A percentile compares a stretch with the other conserved stretches of the same genome.
Evolutionary conservation across 2,329 filamentous ascomycete genomes (phyloP).

Genomic region (Stachybotrys chartarum): DNA sequence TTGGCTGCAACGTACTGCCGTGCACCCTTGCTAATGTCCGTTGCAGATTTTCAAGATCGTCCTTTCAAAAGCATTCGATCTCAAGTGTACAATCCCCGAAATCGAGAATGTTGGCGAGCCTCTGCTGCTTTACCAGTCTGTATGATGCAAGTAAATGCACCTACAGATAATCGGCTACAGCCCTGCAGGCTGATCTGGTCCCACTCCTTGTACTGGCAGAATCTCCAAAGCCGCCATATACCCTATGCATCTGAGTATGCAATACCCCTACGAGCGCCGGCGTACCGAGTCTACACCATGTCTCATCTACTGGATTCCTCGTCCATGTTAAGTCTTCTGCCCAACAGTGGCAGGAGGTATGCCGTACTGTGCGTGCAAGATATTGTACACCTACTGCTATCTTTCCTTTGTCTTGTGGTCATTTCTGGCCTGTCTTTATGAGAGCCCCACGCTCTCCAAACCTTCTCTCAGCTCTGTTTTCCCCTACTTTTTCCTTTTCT

Average conservation of each 20-base stretch:
- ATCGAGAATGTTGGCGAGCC: conserved; percentile 98
- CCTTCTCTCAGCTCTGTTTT: neutral
- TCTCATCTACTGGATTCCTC: no score
- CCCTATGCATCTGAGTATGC: neutral
- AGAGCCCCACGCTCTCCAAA: neutral
- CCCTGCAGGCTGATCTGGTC: no score
- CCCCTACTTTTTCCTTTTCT: neutral
- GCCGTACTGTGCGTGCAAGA: neutral
- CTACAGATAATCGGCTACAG: neutral
- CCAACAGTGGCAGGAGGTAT: neutral
- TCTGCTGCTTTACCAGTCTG: conserved; percentile 77
- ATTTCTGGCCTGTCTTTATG: neutral
- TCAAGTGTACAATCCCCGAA: conserved; percentile 98
- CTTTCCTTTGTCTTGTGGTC: neutral
- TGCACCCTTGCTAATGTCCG: conserved; percentile 3
- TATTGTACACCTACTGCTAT: neutral
- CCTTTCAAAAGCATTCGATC: conserved; percentile 93
- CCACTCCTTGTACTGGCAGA: neutral
- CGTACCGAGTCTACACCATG: neutral
- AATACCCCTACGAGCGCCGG: neutral
- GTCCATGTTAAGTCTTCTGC: no score
- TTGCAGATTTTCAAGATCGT: conserved; percentile 98
- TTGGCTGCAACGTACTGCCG: neutral
- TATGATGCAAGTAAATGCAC: conserved; percentile 14
- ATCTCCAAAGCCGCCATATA: neutral